Evolutionary conservation across 345 rosid genomes (phyloP).

Genomic region (Capsella bursapastoris): DNA sequence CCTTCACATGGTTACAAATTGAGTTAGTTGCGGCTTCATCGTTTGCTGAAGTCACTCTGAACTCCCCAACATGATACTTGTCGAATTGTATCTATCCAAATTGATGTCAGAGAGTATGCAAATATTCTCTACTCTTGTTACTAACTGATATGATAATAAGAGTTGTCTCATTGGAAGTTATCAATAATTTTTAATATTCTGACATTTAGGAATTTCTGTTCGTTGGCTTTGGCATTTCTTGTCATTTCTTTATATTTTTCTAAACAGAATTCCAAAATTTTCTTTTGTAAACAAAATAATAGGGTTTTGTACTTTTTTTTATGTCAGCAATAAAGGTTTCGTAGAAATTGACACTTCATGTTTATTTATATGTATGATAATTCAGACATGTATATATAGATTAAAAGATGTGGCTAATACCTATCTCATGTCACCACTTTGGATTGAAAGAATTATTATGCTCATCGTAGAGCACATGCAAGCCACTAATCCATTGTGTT

Average conservation of each 20-base stretch:
- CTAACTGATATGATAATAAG: conserved; percentile 23
- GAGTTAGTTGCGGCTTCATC: conserved; percentile 27
- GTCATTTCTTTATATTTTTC: background rate
- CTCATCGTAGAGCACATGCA: conserved; percentile 34
- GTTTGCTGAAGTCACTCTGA: conserved; percentile 30
- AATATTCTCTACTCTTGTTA: background rate
- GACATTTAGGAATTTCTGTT: conserved; percentile 36
- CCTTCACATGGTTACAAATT: conserved; percentile 5
- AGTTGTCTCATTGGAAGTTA: conserved; percentile 20
- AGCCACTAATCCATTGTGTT: conserved; percentile 20
- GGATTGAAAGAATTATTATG: background rate
- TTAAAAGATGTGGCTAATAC: conserved; percentile 4
- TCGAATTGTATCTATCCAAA: conserved; percentile 35
- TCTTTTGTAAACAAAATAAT: background rate
- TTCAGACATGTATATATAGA: background rate
- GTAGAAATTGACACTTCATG: conserved; percentile 1
- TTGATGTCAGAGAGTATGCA: conserved; percentile 33
- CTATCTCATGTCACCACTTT: conserved; percentile 21
- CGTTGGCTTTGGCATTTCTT: conserved; percentile 30
- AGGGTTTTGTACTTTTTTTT: background rate
- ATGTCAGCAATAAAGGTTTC: conserved; percentile 3
- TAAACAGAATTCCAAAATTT: background rate
- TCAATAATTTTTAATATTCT: conserved; percentile 10
- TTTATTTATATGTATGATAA: background rate
- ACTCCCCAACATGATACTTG: conserved; percentile 29